These are phyloP conservation scores for Plantago rigida DNA, from an alignment of 305 asterid species.

Conservation along the genomic window DNA sequence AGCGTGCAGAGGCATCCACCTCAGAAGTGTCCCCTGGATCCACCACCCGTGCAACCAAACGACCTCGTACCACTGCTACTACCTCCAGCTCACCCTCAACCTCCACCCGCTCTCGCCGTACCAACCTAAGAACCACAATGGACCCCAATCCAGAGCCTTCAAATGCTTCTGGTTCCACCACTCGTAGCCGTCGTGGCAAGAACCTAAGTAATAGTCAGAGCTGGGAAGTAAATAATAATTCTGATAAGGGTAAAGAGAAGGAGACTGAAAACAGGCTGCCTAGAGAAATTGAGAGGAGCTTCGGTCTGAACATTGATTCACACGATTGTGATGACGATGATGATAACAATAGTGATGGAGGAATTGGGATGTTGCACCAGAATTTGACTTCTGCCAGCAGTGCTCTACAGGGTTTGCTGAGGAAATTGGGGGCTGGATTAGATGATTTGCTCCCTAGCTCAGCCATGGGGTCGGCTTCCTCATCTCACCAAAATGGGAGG, in stretches of 20 bases:
- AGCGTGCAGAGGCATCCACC: conserved; percentile 99
- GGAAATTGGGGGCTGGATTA: conserved; percentile 89
- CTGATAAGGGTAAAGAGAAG: conserved; percentile 89
- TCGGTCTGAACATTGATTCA: conserved; percentile 66
- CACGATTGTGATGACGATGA: conserved; percentile 54
- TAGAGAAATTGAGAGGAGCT: conserved; percentile 53
- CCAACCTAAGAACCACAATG: conserved; percentile 45
- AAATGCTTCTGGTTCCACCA: conserved; percentile 58
- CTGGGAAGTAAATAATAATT: conserved; percentile 34
- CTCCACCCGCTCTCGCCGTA: conserved; percentile 69
- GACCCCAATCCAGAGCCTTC: conserved; percentile 68
- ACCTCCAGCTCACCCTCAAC: conserved; percentile 35
- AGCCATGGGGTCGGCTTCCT: conserved; percentile 63
- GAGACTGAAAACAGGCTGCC: conserved; percentile 58
- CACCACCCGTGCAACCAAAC: conserved; percentile 70
- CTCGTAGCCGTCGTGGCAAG: conserved; percentile 83
- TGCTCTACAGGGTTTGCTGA: conserved; percentile 89
- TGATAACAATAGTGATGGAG: conserved; percentile 79
- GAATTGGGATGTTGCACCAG: conserved; percentile 79
- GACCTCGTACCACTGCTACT: conserved; percentile 57
- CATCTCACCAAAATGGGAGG: conserved; percentile 80
- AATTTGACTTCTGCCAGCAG: conserved; percentile 89
- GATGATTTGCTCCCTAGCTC: conserved; percentile 95
- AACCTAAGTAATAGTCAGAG: conserved; percentile 37
- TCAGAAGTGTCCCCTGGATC: conserved; percentile 79